Evolutionary conservation across 1,284 basidiomycete species (phyloP), one percentile per base, ranked within the genome.

Genomic region (Rhodotorula sp.): DNA sequence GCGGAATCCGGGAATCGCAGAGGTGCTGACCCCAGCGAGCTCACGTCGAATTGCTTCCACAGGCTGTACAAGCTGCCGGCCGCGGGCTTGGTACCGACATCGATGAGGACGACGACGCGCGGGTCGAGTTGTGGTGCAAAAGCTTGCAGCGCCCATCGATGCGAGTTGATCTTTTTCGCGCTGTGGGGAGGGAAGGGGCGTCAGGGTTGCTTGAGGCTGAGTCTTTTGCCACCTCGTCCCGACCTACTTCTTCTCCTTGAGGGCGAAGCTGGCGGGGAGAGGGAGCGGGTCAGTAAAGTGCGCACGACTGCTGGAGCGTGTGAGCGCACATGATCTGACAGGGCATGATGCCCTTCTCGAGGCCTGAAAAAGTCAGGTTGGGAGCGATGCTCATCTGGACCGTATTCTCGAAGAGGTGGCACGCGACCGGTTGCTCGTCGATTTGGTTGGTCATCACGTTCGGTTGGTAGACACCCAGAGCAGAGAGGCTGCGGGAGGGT

Each of bases 121-220:
- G 93, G 93, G 86, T 92, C 76, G 26, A 80, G 73, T 21, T 79
- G 68, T 2, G 78, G 78, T 19, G 76, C 77, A 62, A 97, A 95
- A 0, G 92, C 94, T 79, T 95, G 95, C 82, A 97, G 95, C 81
- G 94, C 93, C 94, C 92, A 94, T 54, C 93, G 85, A 76, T 97
- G 94, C 8, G 91, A 93, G 82, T 95, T 97, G 82, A 95, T 93
- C 81, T 84, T 81, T 61, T 82, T 80, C 47, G 78, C 76, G 64
- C 81, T 66, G 79, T 50, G 73, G 23, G 28, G 1, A 7, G 49
- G 28, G 3, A 0, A 34, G 49, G 14, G 15, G 23, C 10, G 16
- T 56, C 2, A 49, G 60, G 38, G 38, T 2, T 12, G 38, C 38
- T 43, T 10, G 12, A 43, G 38, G 38, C 38, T 10, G 10, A 43